Base-by-base conservation (phyloP, 2,329 filamentous ascomycete genomes). In the Myriangium duriaei region DNA sequence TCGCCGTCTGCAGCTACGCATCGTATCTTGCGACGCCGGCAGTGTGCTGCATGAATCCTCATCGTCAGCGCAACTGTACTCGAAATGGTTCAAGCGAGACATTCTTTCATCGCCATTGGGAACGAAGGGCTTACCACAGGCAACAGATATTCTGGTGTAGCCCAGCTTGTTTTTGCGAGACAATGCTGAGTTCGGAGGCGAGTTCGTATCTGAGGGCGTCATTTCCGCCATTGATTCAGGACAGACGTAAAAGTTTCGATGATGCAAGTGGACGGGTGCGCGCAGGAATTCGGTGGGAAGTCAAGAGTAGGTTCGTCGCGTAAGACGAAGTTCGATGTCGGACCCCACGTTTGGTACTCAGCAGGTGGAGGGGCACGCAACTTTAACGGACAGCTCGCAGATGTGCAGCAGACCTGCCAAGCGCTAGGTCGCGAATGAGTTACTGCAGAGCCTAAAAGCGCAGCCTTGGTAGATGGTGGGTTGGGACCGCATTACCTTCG, bases 101-200 rank as follows among this genome's bases (percentile, higher is more conserved):
- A 26, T 32, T 28, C 10, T 32, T 32, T 16, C 31, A 14, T 17
- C 4, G 24, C 24, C 6, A 21, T n/a, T n/a, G n/a, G n/a, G n/a
- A n/a, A n/a, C n/a, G 18, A 39, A 43, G 30, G 41, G 76, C 87
- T 74, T 72, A 96, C 88, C 81, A 66, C 88, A 96, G 49, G 88
- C 91, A 50, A 95, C 84, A 31, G 87, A 92, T 24, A 86, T 94
- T 53, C 88, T 76, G 64, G 95, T 88, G 57, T 96, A 96, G 28
- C 88, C 88, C 44, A 96, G 70, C 62, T 93, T 95, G 60, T 94
- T 95, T 54, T 87, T 40, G 18, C 43, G 42, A 14, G 39, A 29
- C 17, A 39, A 32, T 17, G 30, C 29, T 18, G 30, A 13, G 6
- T n/a, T n/a, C 11, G 36, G 29, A 11, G 36, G 36, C 17, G 36